These are phyloP conservation scores for Stentor roeselii DNA, from an alignment of 73 alveolate species.

Conservation along the genomic window DNA sequence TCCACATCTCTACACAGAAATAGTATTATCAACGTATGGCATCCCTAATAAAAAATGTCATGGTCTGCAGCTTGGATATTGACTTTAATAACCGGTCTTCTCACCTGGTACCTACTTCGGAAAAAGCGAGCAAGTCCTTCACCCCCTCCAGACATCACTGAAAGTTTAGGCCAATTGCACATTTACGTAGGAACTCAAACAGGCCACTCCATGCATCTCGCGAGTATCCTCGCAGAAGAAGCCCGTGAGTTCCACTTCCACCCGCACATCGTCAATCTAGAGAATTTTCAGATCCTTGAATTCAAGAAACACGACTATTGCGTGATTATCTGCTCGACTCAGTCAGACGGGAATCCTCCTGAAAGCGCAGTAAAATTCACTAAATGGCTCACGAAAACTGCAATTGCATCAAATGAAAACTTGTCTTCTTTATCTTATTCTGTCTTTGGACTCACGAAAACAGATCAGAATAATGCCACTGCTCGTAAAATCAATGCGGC, in stretches of 20 bases:
- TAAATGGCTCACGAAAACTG: conserved; percentile 6
- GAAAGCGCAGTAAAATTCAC: neutral
- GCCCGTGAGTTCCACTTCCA: neutral
- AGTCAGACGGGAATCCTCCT: conserved; percentile 22
- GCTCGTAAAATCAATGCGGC: neutral
- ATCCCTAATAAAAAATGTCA: too few species aligned
- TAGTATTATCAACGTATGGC: too few species aligned
- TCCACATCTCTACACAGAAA: too few species aligned
- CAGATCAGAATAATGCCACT: neutral
- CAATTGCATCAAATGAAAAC: conserved; percentile 18
- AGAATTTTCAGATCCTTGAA: conserved; percentile 14
- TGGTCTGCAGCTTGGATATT: neutral
- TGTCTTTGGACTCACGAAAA: conserved; percentile 7
- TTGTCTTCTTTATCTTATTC: neutral
- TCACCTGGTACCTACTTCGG: conserved; percentile 3
- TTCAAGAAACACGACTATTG: conserved; percentile 24
- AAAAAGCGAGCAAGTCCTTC: neutral
- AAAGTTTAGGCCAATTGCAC: conserved; percentile 20
- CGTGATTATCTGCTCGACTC: conserved; percentile 16
- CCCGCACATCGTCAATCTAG: conserved; percentile 2
- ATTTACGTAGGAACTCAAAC: conserved; percentile 23
- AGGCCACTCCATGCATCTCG: neutral
- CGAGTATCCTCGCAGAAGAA: neutral
- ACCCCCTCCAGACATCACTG: neutral
- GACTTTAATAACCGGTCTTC: neutral